Conservation (phyloP, 108 stramenopile species). For the Mediolabrus comicus region DNA sequence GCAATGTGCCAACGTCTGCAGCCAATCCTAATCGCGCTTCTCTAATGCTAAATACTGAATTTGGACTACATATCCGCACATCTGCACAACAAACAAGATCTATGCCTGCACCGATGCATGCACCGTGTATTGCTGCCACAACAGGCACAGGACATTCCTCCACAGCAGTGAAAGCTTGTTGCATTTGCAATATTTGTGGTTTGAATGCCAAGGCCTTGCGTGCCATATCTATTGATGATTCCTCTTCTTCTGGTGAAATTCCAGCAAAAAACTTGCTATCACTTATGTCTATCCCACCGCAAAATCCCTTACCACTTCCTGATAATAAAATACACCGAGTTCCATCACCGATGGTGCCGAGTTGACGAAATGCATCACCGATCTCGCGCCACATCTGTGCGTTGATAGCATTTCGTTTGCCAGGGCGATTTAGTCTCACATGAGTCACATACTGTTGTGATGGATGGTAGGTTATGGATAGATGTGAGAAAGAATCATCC, state of each 20-base stretch:
- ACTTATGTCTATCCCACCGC: slow-evolving; percentile 69
- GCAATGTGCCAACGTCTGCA: slow-evolving; percentile 81
- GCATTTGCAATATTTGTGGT: slow-evolving; percentile 71
- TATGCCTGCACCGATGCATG: slow-evolving; percentile 76
- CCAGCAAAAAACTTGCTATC: slow-evolving; percentile 55
- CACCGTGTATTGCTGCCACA: slow-evolving; percentile 74
- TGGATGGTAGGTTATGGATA: slow-evolving; percentile 23
- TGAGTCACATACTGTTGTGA: slow-evolving; percentile 48
- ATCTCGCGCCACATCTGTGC: slow-evolving; percentile 77
- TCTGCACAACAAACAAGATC: slow-evolving; percentile 70
- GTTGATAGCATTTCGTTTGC: slow-evolving; percentile 74
- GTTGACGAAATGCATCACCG: slow-evolving; percentile 52
- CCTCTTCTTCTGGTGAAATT: slow-evolving; percentile 2
- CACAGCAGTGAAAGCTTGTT: slow-evolving; percentile 66
- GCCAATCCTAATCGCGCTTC: slow-evolving; percentile 75
- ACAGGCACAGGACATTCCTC: slow-evolving; percentile 82
- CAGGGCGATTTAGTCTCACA: slow-evolving; percentile 54
- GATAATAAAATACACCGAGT: slow-evolving; percentile 63
- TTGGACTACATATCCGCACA: slow-evolving; percentile 58
- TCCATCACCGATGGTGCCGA: slow-evolving; percentile 54
- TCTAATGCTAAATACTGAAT: slow-evolving; percentile 58
- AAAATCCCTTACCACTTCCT: slow-evolving; percentile 70
- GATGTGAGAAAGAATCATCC: slow-evolving; percentile 13
- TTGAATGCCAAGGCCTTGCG: slow-evolving; percentile 64
- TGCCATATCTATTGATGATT: slow-evolving; percentile 45